phyloP scores from a whole-genome alignment of 176 grass and related monocot species.

The Oryza officinalis region DNA sequence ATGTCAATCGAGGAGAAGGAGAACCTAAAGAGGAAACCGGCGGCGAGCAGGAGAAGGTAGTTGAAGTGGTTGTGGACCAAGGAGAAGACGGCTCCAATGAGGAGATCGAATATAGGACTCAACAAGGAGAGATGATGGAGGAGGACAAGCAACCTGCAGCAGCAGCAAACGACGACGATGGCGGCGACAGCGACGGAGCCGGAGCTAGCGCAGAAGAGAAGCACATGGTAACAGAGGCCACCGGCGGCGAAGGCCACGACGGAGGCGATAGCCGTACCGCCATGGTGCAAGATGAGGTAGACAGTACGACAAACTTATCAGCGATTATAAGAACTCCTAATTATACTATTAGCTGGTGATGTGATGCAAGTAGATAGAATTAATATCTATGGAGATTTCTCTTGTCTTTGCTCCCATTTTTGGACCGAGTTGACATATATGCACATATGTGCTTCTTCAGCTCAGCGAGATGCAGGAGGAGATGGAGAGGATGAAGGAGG shows the following conservation, averaged over 20 bases:
- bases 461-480: slow-evolving; percentile 65
- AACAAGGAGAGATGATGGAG: slow-evolving; percentile 35
- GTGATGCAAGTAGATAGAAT: slow-evolving; percentile 5
- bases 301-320: background rate
- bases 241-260: background rate
- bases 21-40: background rate
- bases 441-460: slow-evolving; percentile 33
- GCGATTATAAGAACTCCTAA: background rate
- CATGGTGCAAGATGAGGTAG: slow-evolving; percentile 61
- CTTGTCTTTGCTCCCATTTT: background rate
- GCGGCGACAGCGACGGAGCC: slow-evolving; percentile 12
- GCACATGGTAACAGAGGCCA: slow-evolving; percentile 13
- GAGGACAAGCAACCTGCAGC: slow-evolving; percentile 36
- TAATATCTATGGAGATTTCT: background rate
- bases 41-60: slow-evolving; percentile 33
- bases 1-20: slow-evolving; percentile 32
- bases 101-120: slow-evolving; percentile 51
- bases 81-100: slow-evolving; percentile 32
- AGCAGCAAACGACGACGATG: slow-evolving; percentile 16
- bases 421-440: background rate
- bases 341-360: background rate
- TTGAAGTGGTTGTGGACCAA: slow-evolving; percentile 50
- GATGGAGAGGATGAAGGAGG: slow-evolving; percentile 88
- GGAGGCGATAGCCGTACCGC: background rate
- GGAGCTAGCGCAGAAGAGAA: slow-evolving; percentile 39